Conservation (phyloP, 2,329 filamentous ascomycete species). For the Diaporthe capsici region DNA sequence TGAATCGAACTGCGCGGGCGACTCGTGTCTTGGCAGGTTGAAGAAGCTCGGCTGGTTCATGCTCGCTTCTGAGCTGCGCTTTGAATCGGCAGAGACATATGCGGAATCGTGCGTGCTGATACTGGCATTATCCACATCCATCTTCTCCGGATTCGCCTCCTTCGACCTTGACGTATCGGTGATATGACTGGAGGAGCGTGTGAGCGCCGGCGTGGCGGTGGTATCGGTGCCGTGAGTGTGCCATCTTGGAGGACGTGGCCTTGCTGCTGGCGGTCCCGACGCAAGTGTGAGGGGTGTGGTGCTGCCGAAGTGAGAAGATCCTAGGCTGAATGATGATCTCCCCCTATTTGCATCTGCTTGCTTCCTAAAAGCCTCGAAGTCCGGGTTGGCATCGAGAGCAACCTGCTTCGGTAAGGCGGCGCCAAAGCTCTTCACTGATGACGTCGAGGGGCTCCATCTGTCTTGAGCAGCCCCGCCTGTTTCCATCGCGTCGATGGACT, state of each 20-base stretch:
- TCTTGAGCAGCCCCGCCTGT: slow-evolving; percentile 74
- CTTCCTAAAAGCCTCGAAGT: slow-evolving; percentile 84
- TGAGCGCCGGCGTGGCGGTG: slow-evolving; percentile 24
- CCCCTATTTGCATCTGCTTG: slow-evolving; percentile 77
- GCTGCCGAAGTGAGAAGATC: slow-evolving; percentile 57
- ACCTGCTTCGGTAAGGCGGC: slow-evolving; percentile 78
- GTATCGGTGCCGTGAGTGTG: slow-evolving; percentile 64
- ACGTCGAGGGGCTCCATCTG: slow-evolving; percentile 82
- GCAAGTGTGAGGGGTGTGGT: slow-evolving; percentile 48
- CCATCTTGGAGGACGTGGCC: slow-evolving; percentile 62
- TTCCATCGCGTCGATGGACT: slow-evolving; percentile 73
- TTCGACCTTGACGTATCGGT: slow-evolving; percentile 41
- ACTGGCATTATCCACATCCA: slow-evolving; percentile 62
- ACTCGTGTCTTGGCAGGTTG: slow-evolving; percentile 61
- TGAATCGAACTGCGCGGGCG: slow-evolving; percentile 59
- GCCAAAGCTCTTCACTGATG: slow-evolving; percentile 78
- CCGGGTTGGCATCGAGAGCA: slow-evolving; percentile 81
- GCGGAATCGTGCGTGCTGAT: slow-evolving; percentile 66
- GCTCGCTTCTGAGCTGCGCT: slow-evolving; percentile 66
- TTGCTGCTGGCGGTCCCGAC: slow-evolving; percentile 47
- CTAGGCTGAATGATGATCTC: slow-evolving; percentile 63
- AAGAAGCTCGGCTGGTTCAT: slow-evolving; percentile 56
- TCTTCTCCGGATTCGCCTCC: slow-evolving; percentile 47
- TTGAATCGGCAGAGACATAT: slow-evolving; percentile 68
- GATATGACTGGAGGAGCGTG: slow-evolving; percentile 2